Percentiles rank a stretch among this genome's conserved stretches.
These are phyloP conservation scores for Salvia miltiorrhiza DNA, from an alignment of 257 asterid species.

Conservation along the genomic window DNA sequence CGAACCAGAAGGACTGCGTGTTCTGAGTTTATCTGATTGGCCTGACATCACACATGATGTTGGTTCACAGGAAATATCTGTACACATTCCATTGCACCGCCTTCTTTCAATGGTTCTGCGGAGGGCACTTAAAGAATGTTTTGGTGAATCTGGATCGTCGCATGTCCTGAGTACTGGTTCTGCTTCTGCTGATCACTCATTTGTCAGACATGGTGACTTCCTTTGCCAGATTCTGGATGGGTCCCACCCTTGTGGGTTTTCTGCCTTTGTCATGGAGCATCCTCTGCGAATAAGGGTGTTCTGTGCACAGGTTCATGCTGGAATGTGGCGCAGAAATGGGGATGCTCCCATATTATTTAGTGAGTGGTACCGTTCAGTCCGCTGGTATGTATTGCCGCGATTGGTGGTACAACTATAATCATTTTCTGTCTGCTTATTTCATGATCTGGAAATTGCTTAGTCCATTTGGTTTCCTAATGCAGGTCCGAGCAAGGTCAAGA, in stretches of 20 bases:
- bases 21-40: conserved; percentile 78
- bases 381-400: conserved; percentile 56
- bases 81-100: conserved; percentile 85
- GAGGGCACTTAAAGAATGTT: conserved; percentile 73
- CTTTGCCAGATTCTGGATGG: conserved; percentile 78
- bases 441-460: background rate
- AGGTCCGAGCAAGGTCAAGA: conserved; percentile 96
- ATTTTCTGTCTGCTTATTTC: background rate
- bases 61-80: conserved; percentile 81
- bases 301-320: conserved; percentile 94
- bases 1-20: conserved; percentile 65
- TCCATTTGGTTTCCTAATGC: conserved; percentile 26
- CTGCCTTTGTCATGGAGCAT: conserved; percentile 92
- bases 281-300: conserved; percentile 92
- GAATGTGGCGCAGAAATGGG: conserved; percentile 96
- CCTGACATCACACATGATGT: conserved; percentile 79
- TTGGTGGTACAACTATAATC: conserved; percentile 11
- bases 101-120: conserved; percentile 74
- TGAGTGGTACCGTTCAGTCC: conserved; percentile 91
- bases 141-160: conserved; percentile 52
- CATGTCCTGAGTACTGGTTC: conserved; percentile 28
- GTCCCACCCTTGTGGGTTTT: conserved; percentile 85
- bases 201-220: conserved; percentile 44
- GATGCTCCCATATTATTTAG: conserved; percentile 77
- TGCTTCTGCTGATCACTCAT: conserved; percentile 36